These are phyloP conservation scores for Coniferiporia sulphurascens DNA, from an alignment of 1,284 basidiomycete species.

Conservation along the genomic window DNA sequence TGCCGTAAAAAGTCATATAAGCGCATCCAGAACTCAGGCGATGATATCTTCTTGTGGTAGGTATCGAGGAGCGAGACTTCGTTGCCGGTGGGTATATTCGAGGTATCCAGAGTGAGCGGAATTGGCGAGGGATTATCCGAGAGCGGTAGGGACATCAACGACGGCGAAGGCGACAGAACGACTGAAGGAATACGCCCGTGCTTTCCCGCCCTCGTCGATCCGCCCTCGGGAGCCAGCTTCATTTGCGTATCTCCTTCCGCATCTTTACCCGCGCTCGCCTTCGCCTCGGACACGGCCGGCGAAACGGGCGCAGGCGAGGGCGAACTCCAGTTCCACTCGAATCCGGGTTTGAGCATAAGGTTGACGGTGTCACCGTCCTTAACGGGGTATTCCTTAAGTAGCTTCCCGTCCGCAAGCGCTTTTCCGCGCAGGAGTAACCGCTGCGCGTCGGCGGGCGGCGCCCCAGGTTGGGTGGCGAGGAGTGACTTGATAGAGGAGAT, in stretches of 20 bases:
- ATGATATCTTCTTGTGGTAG: conserved; percentile 65
- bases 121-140: conserved; percentile 54
- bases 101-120: conserved; percentile 57
- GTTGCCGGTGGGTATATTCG: conserved; percentile 38
- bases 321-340: conserved; percentile 57
- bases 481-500: conserved; percentile 74
- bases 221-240: conserved; percentile 24
- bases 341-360: conserved; percentile 77
- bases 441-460: conserved; percentile 72
- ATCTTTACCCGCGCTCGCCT: not conserved
- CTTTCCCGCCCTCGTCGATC: conserved; percentile 24
- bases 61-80: conserved; percentile 41
- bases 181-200: conserved; percentile 70
- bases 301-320: conserved; percentile 2
- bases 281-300: conserved; percentile 9
- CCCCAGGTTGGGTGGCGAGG: conserved; percentile 56
- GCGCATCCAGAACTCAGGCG: conserved; percentile 73
- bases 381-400: conserved; percentile 84
- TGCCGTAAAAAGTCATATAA: conserved; percentile 62
- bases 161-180: conserved; percentile 69
- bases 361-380: conserved; percentile 77
- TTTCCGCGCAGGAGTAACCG: conserved; percentile 89
- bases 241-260: conserved; percentile 19
- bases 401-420: conserved; percentile 79
- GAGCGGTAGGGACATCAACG: conserved; percentile 30